Percentiles rank a stretch among this genome's conserved stretches.
Evolutionary conservation across 129 eudicot genomes (phyloP).

Genomic region (Flaveria bidentis): DNA sequence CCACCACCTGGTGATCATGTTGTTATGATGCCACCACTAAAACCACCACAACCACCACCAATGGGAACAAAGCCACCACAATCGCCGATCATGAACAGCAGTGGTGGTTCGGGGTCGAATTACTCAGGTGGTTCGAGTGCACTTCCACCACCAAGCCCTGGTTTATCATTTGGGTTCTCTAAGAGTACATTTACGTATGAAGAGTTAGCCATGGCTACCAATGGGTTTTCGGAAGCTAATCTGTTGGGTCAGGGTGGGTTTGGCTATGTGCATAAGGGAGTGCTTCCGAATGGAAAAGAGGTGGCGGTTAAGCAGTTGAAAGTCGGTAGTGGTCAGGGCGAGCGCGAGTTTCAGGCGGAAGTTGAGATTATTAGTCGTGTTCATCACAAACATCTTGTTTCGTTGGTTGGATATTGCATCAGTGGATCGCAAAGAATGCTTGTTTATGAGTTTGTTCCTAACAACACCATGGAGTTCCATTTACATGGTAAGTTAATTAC

Average conservation of each 20-base stretch:
- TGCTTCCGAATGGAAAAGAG: conserved; percentile 50
- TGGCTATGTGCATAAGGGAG: conserved; percentile 60
- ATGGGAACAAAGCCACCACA: conserved; percentile 27
- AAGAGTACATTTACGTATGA: conserved; percentile 50
- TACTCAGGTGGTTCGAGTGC: conserved; percentile 36
- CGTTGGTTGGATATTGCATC: conserved; percentile 59
- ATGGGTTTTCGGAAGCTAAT: conserved; percentile 46
- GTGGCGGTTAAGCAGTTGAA: conserved; percentile 52
- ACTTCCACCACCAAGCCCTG: conserved; percentile 27
- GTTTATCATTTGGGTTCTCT: conserved; percentile 34
- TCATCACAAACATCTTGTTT: conserved; percentile 59
- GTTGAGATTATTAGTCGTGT: conserved; percentile 58
- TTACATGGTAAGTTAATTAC: conserved; percentile 43
- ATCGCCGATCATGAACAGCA: conserved; percentile 23
- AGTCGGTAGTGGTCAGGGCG: conserved; percentile 56
- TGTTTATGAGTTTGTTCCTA: conserved; percentile 62
- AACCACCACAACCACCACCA: conserved; percentile 25
- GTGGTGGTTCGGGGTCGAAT: conserved; percentile 38
- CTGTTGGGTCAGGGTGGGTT: conserved; percentile 68
- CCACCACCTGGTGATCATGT: conserved; percentile 33
- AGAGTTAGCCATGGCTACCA: conserved; percentile 49
- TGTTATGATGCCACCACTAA: conserved; percentile 29
- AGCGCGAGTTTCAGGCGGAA: conserved; percentile 59
- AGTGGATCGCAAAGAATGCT: conserved; percentile 56
- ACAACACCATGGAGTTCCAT: conserved; percentile 55